phyloP scores from a whole-genome alignment of 139 green algal species.

The Picochlorum costavermella region DNA sequence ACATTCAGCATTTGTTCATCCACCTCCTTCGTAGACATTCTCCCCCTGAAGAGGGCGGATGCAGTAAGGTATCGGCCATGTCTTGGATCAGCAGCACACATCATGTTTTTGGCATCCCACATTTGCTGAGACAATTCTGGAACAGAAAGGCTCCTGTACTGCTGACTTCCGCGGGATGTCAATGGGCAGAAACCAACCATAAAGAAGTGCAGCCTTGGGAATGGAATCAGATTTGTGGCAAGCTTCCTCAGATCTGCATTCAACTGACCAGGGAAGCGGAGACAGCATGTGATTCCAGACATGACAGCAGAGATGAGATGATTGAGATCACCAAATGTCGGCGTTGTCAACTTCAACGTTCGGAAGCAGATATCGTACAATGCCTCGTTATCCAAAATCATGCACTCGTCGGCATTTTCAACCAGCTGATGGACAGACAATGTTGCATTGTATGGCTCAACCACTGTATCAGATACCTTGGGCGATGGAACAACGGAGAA shows the following conservation, averaged over 20 bases:
- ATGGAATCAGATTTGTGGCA: slow-evolving; percentile 98
- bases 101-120: slow-evolving; percentile 99
- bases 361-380: slow-evolving; percentile 99
- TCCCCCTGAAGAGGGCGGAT: slow-evolving; percentile 90
- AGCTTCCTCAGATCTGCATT: slow-evolving; percentile 99
- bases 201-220: slow-evolving; percentile 99
- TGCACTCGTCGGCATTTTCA: slow-evolving; percentile 99
- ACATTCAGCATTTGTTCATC: slow-evolving; percentile 99
- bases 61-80: slow-evolving; percentile 97
- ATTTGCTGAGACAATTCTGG: slow-evolving; percentile 99
- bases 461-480: slow-evolving; percentile 99
- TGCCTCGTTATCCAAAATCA: slow-evolving; percentile 97
- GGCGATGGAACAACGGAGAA: slow-evolving; percentile 98
- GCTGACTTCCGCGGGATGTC: slow-evolving; percentile 90
- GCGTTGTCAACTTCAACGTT: slow-evolving; percentile 97
- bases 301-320: slow-evolving; percentile 99
- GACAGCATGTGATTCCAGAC: slow-evolving; percentile 98
- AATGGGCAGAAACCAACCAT: slow-evolving; percentile 98
- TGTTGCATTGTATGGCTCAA: slow-evolving; percentile 99
- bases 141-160: slow-evolving; percentile 93
- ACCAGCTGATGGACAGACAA: slow-evolving; percentile 99
- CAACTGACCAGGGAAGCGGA: slow-evolving; percentile 98
- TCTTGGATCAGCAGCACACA: slow-evolving; percentile 96
- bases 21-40: slow-evolving; percentile 97
- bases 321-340: slow-evolving; percentile 96